Evolutionary conservation across 345 rosid species (phyloP), one percentile per base, ranked within the genome.

Genomic region (Draba incana): DNA sequence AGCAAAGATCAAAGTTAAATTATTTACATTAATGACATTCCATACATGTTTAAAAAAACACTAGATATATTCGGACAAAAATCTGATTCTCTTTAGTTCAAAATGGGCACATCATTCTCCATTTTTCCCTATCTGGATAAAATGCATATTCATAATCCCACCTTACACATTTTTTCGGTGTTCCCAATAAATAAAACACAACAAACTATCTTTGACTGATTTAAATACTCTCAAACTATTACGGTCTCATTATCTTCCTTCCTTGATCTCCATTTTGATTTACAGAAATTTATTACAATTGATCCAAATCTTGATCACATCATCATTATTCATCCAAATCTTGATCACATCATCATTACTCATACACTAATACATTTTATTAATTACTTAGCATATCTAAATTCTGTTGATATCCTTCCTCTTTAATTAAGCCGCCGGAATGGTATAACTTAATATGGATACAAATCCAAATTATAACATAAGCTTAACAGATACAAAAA

Each of bases 391-490:
- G 61, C 27, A 52, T 38, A 43, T 43, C 45, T 54, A 33, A 51
- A 15, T 42, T n/a, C 2, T 61, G 47, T 35, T 39, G 2, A 44
- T 23, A 8, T 7, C 38, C 47, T 30, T 35, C 38, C 14, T 70
- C 39, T 31, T 30, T 57, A 28, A 5, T 5, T 31, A 70, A 31
- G 62, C 75, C 20, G 62, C 54, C 54, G 62, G 68, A 43, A 70
- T 62, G 6, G 75, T 70, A 41, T 70, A 70, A 53, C 75, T 68
- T 70, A 53, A 23, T 9, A 23, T 9, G 33, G 10, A 59, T 69
- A 12, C 14, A 51, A 41, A 31, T 30, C 31, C 43, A 38, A 9
- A 33, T 61, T 1, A 61, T 31, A 6, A 30, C 53, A 50, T 15
- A 37, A 8, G 33, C 24, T 41, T 41, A 7, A 51, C 15, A 51